Base-by-base conservation (phyloP, 495 filamentous ascomycete species). In the Penicillium fimorum region DNA sequence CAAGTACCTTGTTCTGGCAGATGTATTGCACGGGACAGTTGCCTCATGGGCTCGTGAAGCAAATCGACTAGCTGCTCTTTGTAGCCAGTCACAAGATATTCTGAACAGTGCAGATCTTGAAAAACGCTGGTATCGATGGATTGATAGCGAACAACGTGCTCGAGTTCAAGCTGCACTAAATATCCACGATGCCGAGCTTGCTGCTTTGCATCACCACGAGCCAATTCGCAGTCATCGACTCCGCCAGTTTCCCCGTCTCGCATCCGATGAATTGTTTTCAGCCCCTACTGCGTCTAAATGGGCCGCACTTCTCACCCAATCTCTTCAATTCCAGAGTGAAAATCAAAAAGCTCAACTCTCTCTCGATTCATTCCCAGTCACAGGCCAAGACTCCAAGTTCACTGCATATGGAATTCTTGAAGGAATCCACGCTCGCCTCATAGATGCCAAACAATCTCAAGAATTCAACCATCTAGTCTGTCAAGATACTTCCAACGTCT, bases 11-110 rank as follows among this genome's bases (percentile, higher is more conserved):
- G 55, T 63, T 15, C 27, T 72, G 5, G 64, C 65, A 5, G 70
- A 76, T 55, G 65, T 66, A 0, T 66, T 76, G 17, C 71, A 74
- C 45, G 73, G 73, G 9, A 73, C 73, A n/a, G 69, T 69, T 9
- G 65, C 67, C 46, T 63, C 70, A n/a, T 74, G 68, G 70, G 64
- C 68, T 10, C 70, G 70, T 22, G 60, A 65, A 44, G 58, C 61
- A 30, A 62, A 59, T 47, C 48, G 57, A 47, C 37, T 59, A 0
- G 52, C 50, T 2, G n/a, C 30, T 22, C 24, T 55, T 25, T 49
- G 37, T 25, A 13, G 12, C 33, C 42, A 62, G 62, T 51, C 60
- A 54, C 33, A 27, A 43, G 17, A 64, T 56, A 47, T 60, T 47
- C 29, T 32, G 6, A 40, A 50, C 27, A 40, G 56, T 9, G 30